A percentile compares a stretch with the other conserved stretches of the same genome.
These are phyloP conservation scores for Botryotinia narcissicola DNA, from an alignment of 2,329 filamentous ascomycete genomes.

Conservation along the genomic window DNA sequence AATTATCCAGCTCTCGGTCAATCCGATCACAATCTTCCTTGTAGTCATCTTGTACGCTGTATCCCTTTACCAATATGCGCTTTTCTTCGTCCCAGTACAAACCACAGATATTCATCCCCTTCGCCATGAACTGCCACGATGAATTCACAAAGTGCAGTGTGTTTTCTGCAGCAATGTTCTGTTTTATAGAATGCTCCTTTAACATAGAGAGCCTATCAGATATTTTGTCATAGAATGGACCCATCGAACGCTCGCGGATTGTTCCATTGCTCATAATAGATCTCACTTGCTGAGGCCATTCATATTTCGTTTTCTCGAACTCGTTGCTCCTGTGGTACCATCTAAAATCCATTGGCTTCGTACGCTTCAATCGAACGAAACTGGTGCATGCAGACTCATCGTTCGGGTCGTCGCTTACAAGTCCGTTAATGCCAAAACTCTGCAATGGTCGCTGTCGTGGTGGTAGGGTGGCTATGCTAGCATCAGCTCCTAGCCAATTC, in stretches of 20 bases:
- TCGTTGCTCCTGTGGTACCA: background rate
- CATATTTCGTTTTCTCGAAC: background rate
- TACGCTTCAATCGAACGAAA: background rate
- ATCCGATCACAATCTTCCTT: background rate
- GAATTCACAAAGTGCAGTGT: too few species aligned
- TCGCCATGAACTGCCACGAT: background rate
- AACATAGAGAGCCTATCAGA: background rate
- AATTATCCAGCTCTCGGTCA: background rate
- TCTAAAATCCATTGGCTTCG: background rate
- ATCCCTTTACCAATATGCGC: constrained; percentile 3
- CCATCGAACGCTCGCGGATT: background rate
- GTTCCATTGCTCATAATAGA: background rate
- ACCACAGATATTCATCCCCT: background rate
- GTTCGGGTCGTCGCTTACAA: background rate
- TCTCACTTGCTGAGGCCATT: background rate
- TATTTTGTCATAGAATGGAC: background rate
- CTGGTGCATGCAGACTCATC: background rate
- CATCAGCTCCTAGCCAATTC: background rate
- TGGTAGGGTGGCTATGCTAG: background rate
- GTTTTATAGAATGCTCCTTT: background rate
- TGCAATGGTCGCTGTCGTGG: background rate
- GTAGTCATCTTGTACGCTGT: background rate
- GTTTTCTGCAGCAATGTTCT: background rate
- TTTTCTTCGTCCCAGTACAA: constrained; percentile 12
- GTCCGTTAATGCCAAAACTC: background rate